Evolutionary conservation across 805 yeast species (phyloP), one percentile per base, ranked within the genome.

Genomic region (Metschnikowia baotianmanensis): DNA sequence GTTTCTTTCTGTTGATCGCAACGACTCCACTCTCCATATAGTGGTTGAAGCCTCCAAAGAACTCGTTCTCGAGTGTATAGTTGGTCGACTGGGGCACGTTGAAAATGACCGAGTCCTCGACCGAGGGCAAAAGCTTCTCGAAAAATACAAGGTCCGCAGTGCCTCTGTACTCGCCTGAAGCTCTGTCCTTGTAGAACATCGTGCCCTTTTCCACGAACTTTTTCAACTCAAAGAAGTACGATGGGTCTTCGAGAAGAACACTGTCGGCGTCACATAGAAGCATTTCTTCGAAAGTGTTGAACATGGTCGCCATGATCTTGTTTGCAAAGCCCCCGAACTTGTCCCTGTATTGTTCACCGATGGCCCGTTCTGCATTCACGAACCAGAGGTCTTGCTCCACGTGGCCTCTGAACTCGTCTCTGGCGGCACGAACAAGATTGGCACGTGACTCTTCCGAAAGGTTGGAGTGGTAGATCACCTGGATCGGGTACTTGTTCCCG

Each of bases 191-290:
- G 40, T 43, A 50, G 35, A 50, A 50, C 22, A 38, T 20, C n/a
- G 53, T 63, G 52, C 69, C 67, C 3, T 64, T 56, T 3, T 59
- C 53, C 28, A 54, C 42, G 51, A 64, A 74, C 21, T 61, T 61
- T n/a, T 53, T 48, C 23, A 66, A 49, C 15, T 62, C 51, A 41
- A 72, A 65, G 45, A 73, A 59, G 37, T 41, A 48, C 20, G 36
- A 35, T 2, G 50, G 36, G 12, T 63, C 38, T 12, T 65, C 60
- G 36, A 76, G 58, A 1, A 77, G 66, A 1, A 77, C 74, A 1
- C 72, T 62, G 46, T 74, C 80, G 2, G 81, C 80, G 50, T 79
- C 84, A n/a, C 79, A 41, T 20, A 78, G 59, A 9, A 79, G 58
- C 8, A 43, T 40, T 19, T 51, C 52, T 19, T 41, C 52, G 19